Base-by-base conservation (phyloP, 768 basidiomycete genomes). In the Suillus placidus region DNA sequence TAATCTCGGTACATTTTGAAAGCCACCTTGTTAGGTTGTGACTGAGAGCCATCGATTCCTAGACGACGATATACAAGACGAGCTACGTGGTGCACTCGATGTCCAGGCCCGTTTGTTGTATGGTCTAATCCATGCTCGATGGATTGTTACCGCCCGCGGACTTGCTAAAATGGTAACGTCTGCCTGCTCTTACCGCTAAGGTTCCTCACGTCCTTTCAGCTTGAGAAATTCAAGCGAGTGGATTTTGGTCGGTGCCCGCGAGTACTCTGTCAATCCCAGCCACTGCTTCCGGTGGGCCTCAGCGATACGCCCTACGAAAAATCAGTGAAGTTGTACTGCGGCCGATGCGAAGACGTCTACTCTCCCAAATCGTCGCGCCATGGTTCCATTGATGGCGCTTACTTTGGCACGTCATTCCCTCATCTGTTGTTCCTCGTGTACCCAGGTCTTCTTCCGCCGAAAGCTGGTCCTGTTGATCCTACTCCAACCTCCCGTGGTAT, bases 181-280 rank as follows among this genome's bases (percentile, higher is more conserved):
- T 47, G 8, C 43, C 23, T 42, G 40, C 30, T 42, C 40, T 60
- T 6, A 23, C 37, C 14, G 56, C 37, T 30, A 23, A 18, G 35
- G 18, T 30, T 42, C 61, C 56, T 65, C n/a, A 34, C 58, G 23
- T 55, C 37, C 49, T 14, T 54, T 32, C 70, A 93, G 92, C 85
- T 98, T 64, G 95, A 98, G 71, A 99, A 99, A 80, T 98, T 97
- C 84, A 97, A 96, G 78, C 92, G 94, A 69, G 95, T 94, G 63
- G 97, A 99, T 77, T 99, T 99, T 72, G 97, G 97, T 34, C 92
- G 97, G 56, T 99, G 97, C 79, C 97, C 97, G 4, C 93, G 97
- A 68, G 97, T 99, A 32, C 87, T 97, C 70, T 99, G 97, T 82
- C 92, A 94, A 74, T 85, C 87, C 6, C 97, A 99, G 75, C 91